Percentiles rank a stretch among this genome's conserved stretches.
phyloP scores from a whole-genome alignment of 805 yeast species.

The Ogataea chonburiensis region DNA sequence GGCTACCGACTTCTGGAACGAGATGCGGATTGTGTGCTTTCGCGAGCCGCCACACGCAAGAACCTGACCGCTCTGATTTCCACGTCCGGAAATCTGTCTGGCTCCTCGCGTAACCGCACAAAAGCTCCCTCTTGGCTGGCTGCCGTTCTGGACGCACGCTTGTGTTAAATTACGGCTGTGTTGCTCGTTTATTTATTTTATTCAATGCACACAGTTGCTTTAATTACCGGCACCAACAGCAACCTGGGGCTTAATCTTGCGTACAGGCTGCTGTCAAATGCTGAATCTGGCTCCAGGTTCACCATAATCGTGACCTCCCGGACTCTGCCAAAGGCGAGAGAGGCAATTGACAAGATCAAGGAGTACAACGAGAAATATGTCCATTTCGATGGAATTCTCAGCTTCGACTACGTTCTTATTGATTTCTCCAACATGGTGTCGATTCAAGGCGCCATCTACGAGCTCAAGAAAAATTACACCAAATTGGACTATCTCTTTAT shows the following conservation, averaged over 20 bases:
- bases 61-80: too few species aligned
- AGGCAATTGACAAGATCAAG: slow-evolving; percentile 61
- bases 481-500: slow-evolving; percentile 77
- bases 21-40: too few species aligned
- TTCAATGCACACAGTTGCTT: slow-evolving; percentile 27
- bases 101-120: too few species aligned
- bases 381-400: slow-evolving; percentile 56
- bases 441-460: slow-evolving; percentile 69
- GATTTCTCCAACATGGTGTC: slow-evolving; percentile 92
- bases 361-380: slow-evolving; percentile 36
- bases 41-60: too few species aligned
- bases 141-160: neutral
- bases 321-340: slow-evolving; percentile 79
- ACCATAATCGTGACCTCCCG: slow-evolving; percentile 89
- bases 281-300: slow-evolving; percentile 52
- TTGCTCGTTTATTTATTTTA: slow-evolving; percentile 1
- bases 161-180: slow-evolving; percentile 11
- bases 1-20: neutral
- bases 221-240: slow-evolving; percentile 43
- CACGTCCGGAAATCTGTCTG: too few species aligned
- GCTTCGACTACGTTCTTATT: slow-evolving; percentile 85
- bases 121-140: neutral
- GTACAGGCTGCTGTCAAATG: slow-evolving; percentile 64
- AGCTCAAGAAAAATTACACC: slow-evolving; percentile 59
- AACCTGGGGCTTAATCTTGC: slow-evolving; percentile 88